Evolutionary conservation across 331 rosid genomes (phyloP).

Genomic region (Rosa hybrid): DNA sequence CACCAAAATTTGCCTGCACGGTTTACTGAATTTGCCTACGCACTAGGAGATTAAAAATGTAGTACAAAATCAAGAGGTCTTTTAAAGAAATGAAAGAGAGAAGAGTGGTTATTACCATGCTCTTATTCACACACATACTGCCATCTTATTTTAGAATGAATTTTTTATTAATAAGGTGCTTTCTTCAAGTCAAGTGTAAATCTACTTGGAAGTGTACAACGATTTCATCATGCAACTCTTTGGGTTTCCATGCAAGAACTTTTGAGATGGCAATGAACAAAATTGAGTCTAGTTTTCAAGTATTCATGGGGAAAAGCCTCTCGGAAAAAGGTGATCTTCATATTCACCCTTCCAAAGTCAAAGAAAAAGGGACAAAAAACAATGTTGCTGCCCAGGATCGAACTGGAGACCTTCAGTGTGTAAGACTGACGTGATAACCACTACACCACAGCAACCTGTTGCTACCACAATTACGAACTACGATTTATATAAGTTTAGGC

Average conservation of each 20-base stretch:
- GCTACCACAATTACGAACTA: accelerated
- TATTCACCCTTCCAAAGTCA: no score
- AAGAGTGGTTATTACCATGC: not conserved
- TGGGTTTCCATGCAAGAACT: no score
- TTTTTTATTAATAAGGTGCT: no score
- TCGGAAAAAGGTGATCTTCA: no score
- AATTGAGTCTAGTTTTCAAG: no score
- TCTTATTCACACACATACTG: not conserved
- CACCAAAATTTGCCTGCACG: not conserved
- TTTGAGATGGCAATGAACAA: no score
- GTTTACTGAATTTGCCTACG: not conserved
- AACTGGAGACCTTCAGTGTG: constrained; percentile 98
- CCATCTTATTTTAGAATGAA: not conserved
- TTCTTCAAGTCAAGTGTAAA: no score
- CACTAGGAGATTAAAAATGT: not conserved
- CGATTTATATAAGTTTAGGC: not conserved
- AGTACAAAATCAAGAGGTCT: not conserved
- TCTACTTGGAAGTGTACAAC: no score
- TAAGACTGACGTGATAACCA: constrained; percentile 97
- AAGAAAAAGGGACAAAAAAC: no score
- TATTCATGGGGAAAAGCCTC: no score
- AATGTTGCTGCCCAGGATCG: constrained; percentile 91
- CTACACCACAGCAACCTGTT: constrained; percentile 82
- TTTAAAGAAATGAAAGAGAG: not conserved
- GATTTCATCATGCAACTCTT: no score